Evolutionary conservation across 2,329 filamentous ascomycete genomes (phyloP), one percentile per base, ranked within the genome.

Genomic region (Epichloe glyceriae): DNA sequence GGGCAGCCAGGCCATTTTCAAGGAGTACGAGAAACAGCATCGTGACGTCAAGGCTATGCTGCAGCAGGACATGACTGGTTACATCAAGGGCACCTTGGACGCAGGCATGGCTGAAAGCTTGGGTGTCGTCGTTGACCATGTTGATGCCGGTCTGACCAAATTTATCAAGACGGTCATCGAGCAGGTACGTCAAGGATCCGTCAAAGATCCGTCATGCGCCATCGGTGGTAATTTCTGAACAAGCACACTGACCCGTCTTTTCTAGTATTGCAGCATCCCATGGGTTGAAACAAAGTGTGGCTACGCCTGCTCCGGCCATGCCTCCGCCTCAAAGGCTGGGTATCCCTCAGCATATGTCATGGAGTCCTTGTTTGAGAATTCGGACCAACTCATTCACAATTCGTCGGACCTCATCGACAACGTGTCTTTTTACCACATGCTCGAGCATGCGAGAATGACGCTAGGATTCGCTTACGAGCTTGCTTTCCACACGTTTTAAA

Each of bases 1-100:
- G 3, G 89, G 89, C 53, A 91, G 85, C 60, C 89, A 95, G 66
- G 90, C 86, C 50, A 86, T 97, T 65, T 97, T 96, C 73, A 76
- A 79, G 47, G 71, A 79, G 7, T 97, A 97, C 63, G 83, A 86
- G 67, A 80, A 83, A 64, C 69, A 78, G 20, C 76, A 78, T 34
- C 79, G 83, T 26, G 82, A 91, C 57, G 77, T 97, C 66, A 94
- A 91, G 71, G 91, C 91, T 35, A 97, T 97, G 93, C 79, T 97
- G 50, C 91, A 97, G 72, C 91, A 97, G 69, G 91, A 97, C 68
- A 97, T 97, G 91, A 95, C 88, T 1, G 91, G 91, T 17, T 96
- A 85, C 64, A 78, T 89, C 5, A 81, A 90, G 64, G 83, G 83
- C 61, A 95, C 89, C 0, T 70, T 93, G 19, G 86, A 93, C 57